These are phyloP conservation scores for Sistotremastrum suecicum DNA, from an alignment of 768 basidiomycete genomes.

Conservation along the genomic window DNA sequence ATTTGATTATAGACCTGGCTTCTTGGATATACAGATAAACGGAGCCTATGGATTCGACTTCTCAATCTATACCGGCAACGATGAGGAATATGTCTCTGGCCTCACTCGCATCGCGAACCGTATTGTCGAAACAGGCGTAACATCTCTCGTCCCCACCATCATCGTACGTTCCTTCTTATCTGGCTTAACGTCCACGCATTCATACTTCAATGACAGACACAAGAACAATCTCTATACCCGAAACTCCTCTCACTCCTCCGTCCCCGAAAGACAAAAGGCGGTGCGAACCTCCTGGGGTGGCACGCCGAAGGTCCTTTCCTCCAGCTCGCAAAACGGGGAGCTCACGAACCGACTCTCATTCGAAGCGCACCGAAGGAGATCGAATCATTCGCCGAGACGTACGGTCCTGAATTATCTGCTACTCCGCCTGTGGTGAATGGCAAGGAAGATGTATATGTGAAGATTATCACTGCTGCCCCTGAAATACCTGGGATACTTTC, in stretches of 20 bases:
- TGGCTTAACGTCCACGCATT: not conserved
- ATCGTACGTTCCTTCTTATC: conserved; percentile 36
- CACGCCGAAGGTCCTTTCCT: conserved; percentile 89
- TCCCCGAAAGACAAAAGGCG: conserved; percentile 40
- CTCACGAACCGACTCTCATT: conserved; percentile 59
- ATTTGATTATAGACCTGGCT: conserved; percentile 46
- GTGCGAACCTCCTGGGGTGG: conserved; percentile 74
- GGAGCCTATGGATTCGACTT: conserved; percentile 85
- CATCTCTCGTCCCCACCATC: conserved; percentile 57
- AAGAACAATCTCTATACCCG: conserved; percentile 62
- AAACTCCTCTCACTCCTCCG: conserved; percentile 52
- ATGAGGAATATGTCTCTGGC: conserved; percentile 51
- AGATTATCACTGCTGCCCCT: conserved; percentile 77
- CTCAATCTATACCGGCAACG: conserved; percentile 63
- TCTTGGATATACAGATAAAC: conserved; percentile 82
- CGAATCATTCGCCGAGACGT: conserved; percentile 57
- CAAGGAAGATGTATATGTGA: conserved; percentile 50
- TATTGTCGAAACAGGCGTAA: conserved; percentile 80
- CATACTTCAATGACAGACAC: conserved; percentile 37
- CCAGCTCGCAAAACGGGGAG: conserved; percentile 68
- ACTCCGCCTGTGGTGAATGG: conserved; percentile 13
- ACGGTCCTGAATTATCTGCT: conserved; percentile 50
- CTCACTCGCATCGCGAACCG: conserved; percentile 57
- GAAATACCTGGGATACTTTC: conserved; percentile 75
- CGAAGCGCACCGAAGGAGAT: conserved; percentile 48